These are phyloP conservation scores for Aureobasidium sp. DNA, from an alignment of 2,329 filamentous ascomycete species.

Conservation along the genomic window DNA sequence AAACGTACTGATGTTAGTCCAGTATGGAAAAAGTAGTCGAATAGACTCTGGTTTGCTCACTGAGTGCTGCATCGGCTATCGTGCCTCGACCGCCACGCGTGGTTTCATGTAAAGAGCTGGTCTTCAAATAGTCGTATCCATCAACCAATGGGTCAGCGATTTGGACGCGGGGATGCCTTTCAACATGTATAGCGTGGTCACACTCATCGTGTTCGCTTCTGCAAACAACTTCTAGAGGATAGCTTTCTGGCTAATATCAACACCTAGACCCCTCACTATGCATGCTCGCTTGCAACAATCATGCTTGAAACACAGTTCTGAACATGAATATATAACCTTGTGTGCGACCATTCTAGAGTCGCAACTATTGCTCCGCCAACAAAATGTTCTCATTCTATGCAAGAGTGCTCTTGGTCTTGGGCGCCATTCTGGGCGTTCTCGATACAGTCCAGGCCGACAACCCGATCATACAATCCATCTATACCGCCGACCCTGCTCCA, in stretches of 20 bases:
- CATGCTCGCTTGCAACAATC: not conserved
- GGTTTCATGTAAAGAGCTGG: not conserved
- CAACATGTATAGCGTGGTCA: not conserved
- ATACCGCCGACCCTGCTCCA: conserved; percentile 10
- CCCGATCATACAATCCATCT: not conserved
- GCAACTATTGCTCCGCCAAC: not conserved
- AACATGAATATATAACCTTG: not conserved
- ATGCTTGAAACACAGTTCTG: not conserved
- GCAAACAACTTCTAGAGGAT: not conserved
- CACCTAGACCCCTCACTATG: not conserved
- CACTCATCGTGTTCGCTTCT: not conserved
- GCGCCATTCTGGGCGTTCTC: not conserved
- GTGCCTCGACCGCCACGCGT: not conserved
- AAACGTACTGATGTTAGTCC: too few relatives aligned
- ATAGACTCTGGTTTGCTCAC: too few relatives aligned
- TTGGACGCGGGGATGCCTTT: not conserved
- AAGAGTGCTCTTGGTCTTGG: not conserved
- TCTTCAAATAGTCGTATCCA: not conserved
- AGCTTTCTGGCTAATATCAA: not conserved
- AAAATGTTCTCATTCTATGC: not conserved
- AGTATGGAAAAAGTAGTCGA: too few relatives aligned
- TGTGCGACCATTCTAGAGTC: not conserved
- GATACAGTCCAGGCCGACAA: not conserved
- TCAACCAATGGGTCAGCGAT: not conserved
- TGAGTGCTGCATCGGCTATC: not conserved